A percentile compares a stretch with the other conserved stretches of the same genome.
These are phyloP conservation scores for Coemansia sp. DNA, from an alignment of 192 early-diverging fungal genomes.

Conservation along the genomic window DNA sequence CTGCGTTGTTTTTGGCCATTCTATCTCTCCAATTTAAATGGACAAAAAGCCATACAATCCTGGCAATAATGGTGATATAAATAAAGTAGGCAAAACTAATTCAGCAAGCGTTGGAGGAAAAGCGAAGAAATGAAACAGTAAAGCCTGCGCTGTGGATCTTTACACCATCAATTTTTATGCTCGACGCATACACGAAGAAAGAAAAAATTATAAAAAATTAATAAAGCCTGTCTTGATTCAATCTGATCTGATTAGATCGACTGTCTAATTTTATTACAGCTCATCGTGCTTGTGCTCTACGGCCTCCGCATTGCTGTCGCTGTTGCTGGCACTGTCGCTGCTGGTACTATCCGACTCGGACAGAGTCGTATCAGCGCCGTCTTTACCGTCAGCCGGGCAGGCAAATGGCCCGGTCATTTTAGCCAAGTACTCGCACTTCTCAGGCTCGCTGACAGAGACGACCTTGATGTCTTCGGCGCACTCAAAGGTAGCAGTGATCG, in stretches of 20 bases:
- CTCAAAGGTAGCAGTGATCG: constrained; percentile 67
- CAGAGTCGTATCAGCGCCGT: too few relatives aligned
- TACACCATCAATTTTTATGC: too few relatives aligned
- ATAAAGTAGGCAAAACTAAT: too few relatives aligned
- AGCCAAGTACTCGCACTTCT: constrained; percentile 90
- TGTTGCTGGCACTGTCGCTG: too few relatives aligned
- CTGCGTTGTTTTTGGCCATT: constrained; percentile 5
- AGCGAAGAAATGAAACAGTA: too few relatives aligned
- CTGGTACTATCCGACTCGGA: neutral
- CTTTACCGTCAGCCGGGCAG: constrained; percentile 42
- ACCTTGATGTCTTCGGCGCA: constrained; percentile 75
- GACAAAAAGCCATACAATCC: neutral
- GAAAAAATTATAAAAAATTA: neutral
- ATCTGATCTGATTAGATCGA: neutral
- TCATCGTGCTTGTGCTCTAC: constrained; percentile 11
- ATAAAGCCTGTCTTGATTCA: neutral
- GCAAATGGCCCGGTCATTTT: constrained; percentile 77
- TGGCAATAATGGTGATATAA: too few relatives aligned
- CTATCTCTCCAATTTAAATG: neutral
- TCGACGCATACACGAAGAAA: neutral
- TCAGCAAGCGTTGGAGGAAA: too few relatives aligned
- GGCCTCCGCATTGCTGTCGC: neutral
- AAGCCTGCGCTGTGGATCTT: too few relatives aligned
- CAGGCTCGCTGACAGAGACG: constrained; percentile 77
- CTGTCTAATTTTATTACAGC: neutral